Evolutionary conservation across 768 basidiomycete species (phyloP).

Genomic region (Saitozyma sp.): DNA sequence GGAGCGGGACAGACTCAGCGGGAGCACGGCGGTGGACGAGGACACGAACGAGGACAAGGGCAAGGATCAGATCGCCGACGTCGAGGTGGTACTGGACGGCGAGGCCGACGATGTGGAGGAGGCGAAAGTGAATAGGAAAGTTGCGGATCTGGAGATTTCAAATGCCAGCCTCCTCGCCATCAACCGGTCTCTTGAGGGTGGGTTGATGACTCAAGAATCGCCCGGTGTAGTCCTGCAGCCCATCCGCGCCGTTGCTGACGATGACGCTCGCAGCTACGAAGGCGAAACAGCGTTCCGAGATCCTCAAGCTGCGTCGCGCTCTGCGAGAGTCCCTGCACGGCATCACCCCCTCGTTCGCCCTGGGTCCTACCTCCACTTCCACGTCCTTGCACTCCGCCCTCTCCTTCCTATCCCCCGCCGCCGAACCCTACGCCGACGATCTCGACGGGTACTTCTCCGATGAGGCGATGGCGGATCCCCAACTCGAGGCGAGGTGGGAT

Average conservation of each 20-base stretch:
- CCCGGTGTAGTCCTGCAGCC: too few relatives aligned
- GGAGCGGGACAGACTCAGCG: background rate
- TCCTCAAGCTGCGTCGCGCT: conserved; percentile 33
- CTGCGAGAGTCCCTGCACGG: conserved; percentile 34
- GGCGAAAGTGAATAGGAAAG: conserved; percentile 41
- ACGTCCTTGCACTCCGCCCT: conserved; percentile 7
- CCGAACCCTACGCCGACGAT: background rate
- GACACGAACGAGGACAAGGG: background rate
- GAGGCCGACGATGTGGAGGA: conserved; percentile 25
- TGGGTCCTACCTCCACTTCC: background rate
- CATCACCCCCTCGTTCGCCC: conserved; percentile 3
- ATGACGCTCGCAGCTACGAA: conserved; percentile 28
- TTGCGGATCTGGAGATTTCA: conserved; percentile 51
- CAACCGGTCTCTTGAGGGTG: conserved; percentile 48
- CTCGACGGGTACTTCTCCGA: conserved; percentile 20
- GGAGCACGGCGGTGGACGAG: background rate
- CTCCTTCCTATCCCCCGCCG: conserved; percentile 12
- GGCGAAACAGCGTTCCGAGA: conserved; percentile 43
- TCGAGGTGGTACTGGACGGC: background rate
- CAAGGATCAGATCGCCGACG: background rate
- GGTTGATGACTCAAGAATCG: conserved; percentile 1
- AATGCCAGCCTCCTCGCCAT: conserved; percentile 48
- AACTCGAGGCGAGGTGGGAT: conserved; percentile 37
- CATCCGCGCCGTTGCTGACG: background rate
- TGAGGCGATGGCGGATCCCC: conserved; percentile 21